Conservation (phyloP, 2,329 filamentous ascomycete species). For the Microsporum canis region DNA sequence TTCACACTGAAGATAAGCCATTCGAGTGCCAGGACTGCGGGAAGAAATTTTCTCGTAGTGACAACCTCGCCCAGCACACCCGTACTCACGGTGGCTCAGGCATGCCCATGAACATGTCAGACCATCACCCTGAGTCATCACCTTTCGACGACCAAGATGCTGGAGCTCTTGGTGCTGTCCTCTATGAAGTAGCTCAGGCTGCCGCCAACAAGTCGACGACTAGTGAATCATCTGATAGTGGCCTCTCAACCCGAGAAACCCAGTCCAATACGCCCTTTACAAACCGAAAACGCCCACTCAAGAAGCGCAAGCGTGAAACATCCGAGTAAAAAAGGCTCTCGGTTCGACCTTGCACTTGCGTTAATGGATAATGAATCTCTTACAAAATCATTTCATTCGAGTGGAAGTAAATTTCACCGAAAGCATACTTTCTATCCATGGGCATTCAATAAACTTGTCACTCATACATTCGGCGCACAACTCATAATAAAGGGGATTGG, state of each 20-base stretch:
- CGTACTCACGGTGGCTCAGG: slow-evolving; percentile 84
- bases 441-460: not conserved
- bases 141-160: slow-evolving; percentile 47
- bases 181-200: slow-evolving; percentile 70
- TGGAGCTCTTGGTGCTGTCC: slow-evolving; percentile 58
- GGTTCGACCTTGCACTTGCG: not conserved
- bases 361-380: slow-evolving; percentile 9
- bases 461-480: not conserved
- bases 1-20: slow-evolving; percentile 97
- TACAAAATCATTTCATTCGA: slow-evolving; percentile 5
- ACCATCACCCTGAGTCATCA: slow-evolving; percentile 48
- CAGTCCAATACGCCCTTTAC: slow-evolving; percentile 18
- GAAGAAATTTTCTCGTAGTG: slow-evolving; percentile 97
- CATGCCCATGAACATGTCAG: slow-evolving; percentile 80
- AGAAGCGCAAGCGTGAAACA: slow-evolving; percentile 63
- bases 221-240: slow-evolving; percentile 33
- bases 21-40: slow-evolving; percentile 96
- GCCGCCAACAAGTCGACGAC: slow-evolving; percentile 50
- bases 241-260: slow-evolving; percentile 20
- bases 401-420: not conserved
- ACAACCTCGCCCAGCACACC: slow-evolving; percentile 93
- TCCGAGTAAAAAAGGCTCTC: slow-evolving; percentile 3
- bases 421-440: not conserved
- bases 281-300: slow-evolving; percentile 46
- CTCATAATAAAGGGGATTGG: not conserved